phyloP scores from a whole-genome alignment of 495 filamentous ascomycete genomes.

The Jackrogersella minutella region DNA sequence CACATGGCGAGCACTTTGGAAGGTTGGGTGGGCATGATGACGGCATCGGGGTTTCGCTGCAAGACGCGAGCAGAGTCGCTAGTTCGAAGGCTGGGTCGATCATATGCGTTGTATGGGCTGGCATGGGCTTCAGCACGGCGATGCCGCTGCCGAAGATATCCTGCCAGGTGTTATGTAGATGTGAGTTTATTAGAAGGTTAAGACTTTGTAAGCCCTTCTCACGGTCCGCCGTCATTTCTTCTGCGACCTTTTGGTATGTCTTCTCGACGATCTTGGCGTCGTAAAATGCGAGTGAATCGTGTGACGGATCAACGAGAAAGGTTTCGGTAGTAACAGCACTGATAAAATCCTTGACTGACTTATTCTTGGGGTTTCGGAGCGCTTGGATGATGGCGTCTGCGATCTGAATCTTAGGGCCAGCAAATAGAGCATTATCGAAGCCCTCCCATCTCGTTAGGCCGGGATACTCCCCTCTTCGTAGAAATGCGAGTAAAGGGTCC shows the following conservation, averaged over 20 bases:
- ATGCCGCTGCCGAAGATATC: slow-evolving; percentile 77
- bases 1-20: slow-evolving; percentile 76
- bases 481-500: slow-evolving; percentile 71
- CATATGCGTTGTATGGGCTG: slow-evolving; percentile 74
- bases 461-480: slow-evolving; percentile 77
- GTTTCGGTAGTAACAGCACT: slow-evolving; percentile 63
- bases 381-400: slow-evolving; percentile 72
- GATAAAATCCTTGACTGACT: slow-evolving; percentile 64
- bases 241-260: slow-evolving; percentile 70
- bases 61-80: slow-evolving; percentile 75
- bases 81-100: slow-evolving; percentile 73
- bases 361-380: slow-evolving; percentile 61
- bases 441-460: slow-evolving; percentile 77
- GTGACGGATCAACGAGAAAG: slow-evolving; percentile 69
- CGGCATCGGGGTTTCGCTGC: slow-evolving; percentile 73
- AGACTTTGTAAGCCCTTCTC: slow-evolving; percentile 68
- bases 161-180: slow-evolving; percentile 87
- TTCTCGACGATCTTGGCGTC: slow-evolving; percentile 64
- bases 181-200: slow-evolving; percentile 79
- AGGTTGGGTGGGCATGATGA: slow-evolving; percentile 86
- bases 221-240: slow-evolving; percentile 63
- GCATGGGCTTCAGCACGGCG: slow-evolving; percentile 77
- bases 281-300: slow-evolving; percentile 81
- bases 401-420: slow-evolving; percentile 71
- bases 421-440: slow-evolving; percentile 75